phyloP scores from a whole-genome alignment of 768 basidiomycete genomes.

The Macrolepiota fuliginosa region DNA sequence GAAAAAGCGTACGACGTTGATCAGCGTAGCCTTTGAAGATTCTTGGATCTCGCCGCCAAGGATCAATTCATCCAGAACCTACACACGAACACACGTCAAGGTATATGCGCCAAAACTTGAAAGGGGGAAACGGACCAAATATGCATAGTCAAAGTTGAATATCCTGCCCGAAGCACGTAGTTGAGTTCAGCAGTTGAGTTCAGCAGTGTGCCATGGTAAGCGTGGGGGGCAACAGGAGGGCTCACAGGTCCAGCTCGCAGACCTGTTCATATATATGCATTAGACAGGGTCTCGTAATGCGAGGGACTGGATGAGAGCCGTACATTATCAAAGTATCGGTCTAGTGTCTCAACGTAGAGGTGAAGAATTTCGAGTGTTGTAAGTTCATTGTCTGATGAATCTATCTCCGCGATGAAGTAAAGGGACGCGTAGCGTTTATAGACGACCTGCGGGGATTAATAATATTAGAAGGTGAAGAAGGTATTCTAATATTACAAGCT shows the following conservation, averaged over 20 bases:
- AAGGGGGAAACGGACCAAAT: slow-evolving; percentile 52
- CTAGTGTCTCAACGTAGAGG: slow-evolving; percentile 90
- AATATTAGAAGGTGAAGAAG: neutral
- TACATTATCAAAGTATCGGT: slow-evolving; percentile 86
- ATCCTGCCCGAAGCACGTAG: slow-evolving; percentile 49
- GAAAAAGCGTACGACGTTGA: slow-evolving; percentile 27
- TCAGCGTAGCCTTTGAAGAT: slow-evolving; percentile 72
- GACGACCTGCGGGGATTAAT: slow-evolving; percentile 55
- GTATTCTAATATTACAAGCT: neutral
- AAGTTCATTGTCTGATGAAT: slow-evolving; percentile 85
- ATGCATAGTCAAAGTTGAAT: slow-evolving; percentile 98
- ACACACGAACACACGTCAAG: neutral
- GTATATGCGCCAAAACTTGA: neutral
- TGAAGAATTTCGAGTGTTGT: slow-evolving; percentile 91
- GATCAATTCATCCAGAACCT: slow-evolving; percentile 92
- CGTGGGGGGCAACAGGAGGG: neutral
- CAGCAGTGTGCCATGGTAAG: neutral
- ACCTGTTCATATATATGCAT: slow-evolving; percentile 55
- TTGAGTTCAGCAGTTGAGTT: no score
- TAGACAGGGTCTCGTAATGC: slow-evolving; percentile 41
- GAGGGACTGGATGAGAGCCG: slow-evolving; percentile 27
- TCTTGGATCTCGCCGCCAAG: slow-evolving; percentile 95
- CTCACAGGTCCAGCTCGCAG: slow-evolving; percentile 90
- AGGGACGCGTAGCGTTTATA: slow-evolving; percentile 95
- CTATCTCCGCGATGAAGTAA: slow-evolving; percentile 91